These are phyloP conservation scores for Chara braunii DNA, from an alignment of 139 green algal genomes.

Conservation along the genomic window DNA sequence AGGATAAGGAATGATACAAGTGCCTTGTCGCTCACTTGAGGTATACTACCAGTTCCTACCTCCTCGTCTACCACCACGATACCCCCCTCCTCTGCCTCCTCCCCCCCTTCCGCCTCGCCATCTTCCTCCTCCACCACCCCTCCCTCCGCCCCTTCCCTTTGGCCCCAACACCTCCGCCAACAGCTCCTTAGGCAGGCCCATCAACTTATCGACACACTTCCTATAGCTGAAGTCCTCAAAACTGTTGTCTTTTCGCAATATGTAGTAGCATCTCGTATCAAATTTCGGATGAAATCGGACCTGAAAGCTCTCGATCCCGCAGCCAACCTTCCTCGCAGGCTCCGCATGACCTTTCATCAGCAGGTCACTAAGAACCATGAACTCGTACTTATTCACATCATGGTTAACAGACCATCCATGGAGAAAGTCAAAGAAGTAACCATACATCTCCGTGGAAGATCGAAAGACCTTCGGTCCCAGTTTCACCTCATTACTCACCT, in stretches of 20 bases:
- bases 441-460: conserved; percentile 12
- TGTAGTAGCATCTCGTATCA: conserved; percentile 28
- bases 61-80: background rate
- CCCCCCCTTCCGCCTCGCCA: conserved; percentile 4
- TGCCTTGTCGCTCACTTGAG: too few species aligned
- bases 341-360: conserved; percentile 39
- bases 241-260: conserved; percentile 36
- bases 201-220: conserved; percentile 42
- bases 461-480: conserved; percentile 18
- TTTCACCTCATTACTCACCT: conserved; percentile 5
- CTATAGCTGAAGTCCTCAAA: conserved; percentile 47
- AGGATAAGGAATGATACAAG: too few species aligned
- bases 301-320: conserved; percentile 24
- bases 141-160: conserved; percentile 1
- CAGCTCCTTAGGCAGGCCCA: conserved; percentile 11
- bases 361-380: conserved; percentile 40
- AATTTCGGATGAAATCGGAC: conserved; percentile 37
- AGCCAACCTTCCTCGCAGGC: conserved; percentile 20
- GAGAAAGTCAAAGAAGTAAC: conserved; percentile 36
- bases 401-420: conserved; percentile 3
- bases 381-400: conserved; percentile 43
- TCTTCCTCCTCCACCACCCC: conserved; percentile 1
- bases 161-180: too few species aligned
- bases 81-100: conserved; percentile 4
- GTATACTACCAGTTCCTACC: too few species aligned